A percentile compares a stretch with the other conserved stretches of the same genome.
These are phyloP conservation scores for Purshia tridentata DNA, from an alignment of 306 rosid genomes.

Conservation along the genomic window DNA sequence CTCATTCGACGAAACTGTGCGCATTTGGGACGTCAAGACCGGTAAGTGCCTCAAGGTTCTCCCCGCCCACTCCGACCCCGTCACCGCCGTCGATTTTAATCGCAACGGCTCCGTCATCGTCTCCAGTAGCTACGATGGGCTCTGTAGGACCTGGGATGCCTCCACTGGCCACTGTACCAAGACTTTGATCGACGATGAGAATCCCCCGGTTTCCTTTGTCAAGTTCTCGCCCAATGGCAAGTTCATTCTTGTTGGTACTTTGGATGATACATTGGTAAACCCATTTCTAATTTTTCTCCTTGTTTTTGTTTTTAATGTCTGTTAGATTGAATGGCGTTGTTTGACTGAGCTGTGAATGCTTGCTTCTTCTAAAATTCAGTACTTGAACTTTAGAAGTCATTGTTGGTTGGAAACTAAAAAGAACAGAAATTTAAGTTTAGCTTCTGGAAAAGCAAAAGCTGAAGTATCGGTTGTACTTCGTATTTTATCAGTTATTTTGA, in stretches of 20 bases:
- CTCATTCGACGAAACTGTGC: slow-evolving; percentile 92
- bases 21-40: slow-evolving; percentile 88
- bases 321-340: background rate
- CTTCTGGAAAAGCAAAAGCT: background rate
- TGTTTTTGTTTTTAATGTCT: background rate
- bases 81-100: slow-evolving; percentile 89
- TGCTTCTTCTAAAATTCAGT: background rate
- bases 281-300: slow-evolving; percentile 1
- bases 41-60: slow-evolving; percentile 86
- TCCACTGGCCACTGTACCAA: slow-evolving; percentile 92
- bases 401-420: background rate
- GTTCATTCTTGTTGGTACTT: slow-evolving; percentile 89
- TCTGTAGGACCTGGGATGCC: slow-evolving; percentile 88
- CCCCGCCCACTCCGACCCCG: slow-evolving; percentile 96
- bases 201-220: slow-evolving; percentile 90
- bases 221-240: slow-evolving; percentile 88
- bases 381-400: background rate
- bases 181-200: slow-evolving; percentile 91
- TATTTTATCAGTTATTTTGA: background rate
- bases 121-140: slow-evolving; percentile 96
- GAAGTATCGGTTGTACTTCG: background rate
- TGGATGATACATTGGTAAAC: slow-evolving; percentile 79
- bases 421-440: background rate
- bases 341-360: background rate
- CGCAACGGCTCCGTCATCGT: slow-evolving; percentile 85